phyloP scores from a whole-genome alignment of 305 asterid genomes.

The Fraxinus baroniana region DNA sequence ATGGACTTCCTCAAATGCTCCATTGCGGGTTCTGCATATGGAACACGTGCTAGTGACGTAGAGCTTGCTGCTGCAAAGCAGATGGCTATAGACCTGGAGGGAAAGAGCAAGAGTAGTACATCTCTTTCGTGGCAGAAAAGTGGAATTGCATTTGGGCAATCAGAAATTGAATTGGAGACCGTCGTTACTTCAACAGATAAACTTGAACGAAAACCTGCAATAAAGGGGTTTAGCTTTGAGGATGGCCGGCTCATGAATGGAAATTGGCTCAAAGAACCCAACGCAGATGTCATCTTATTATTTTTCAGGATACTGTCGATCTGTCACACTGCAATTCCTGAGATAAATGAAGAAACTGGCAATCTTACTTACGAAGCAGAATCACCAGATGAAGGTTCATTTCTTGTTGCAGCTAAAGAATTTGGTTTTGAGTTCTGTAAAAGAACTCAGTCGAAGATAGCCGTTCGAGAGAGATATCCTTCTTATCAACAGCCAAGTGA shows the following conservation, averaged over 20 bases:
- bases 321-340: slow-evolving; percentile 92
- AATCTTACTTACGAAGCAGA: slow-evolving; percentile 71
- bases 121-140: slow-evolving; percentile 37
- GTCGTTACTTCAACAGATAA: slow-evolving; percentile 41
- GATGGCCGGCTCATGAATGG: slow-evolving; percentile 75
- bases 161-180: slow-evolving; percentile 57
- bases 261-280: slow-evolving; percentile 64
- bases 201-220: slow-evolving; percentile 33
- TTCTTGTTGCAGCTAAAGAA: slow-evolving; percentile 87
- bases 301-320: slow-evolving; percentile 74
- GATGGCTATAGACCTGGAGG: slow-evolving; percentile 63
- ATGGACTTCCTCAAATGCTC: slow-evolving; percentile 94
- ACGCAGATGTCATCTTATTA: slow-evolving; percentile 48
- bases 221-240: slow-evolving; percentile 81
- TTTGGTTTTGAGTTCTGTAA: slow-evolving; percentile 82
- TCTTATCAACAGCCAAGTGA: slow-evolving; percentile 53
- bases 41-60: slow-evolving; percentile 68
- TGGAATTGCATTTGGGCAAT: slow-evolving; percentile 35
- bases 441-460: slow-evolving; percentile 76
- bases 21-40: slow-evolving; percentile 75
- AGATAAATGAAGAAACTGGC: slow-evolving; percentile 60
- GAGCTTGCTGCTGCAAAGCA: slow-evolving; percentile 90
- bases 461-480: slow-evolving; percentile 67
- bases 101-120: slow-evolving; percentile 40
- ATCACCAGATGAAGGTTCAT: slow-evolving; percentile 91